Evolutionary conservation across 2,329 filamentous ascomycete species (phyloP).

Genomic region (Fusarium agapanthi): DNA sequence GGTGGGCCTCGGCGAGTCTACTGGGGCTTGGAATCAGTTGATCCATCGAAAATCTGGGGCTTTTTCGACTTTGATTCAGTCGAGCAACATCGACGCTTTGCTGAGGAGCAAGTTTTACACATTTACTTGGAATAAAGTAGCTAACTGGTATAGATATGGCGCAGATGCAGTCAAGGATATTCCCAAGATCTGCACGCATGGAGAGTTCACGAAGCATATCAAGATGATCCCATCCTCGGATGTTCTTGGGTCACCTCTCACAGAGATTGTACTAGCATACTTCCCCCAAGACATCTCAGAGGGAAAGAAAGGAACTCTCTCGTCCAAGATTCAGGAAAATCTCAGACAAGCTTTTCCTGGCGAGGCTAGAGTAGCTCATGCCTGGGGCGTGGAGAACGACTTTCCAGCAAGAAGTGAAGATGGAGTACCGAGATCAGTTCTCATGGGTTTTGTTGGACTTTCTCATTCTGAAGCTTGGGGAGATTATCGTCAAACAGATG

Average conservation of each 20-base stretch:
- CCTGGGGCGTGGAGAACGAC: constrained; percentile 12
- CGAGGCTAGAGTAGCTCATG: neutral
- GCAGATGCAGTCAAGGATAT: constrained; percentile 11
- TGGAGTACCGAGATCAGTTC: neutral
- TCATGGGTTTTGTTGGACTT: constrained; percentile 7
- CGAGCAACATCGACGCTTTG: constrained; percentile 6
- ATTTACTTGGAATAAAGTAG: neutral
- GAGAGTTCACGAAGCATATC: constrained; percentile 16
- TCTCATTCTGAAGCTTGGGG: neutral
- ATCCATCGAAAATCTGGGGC: constrained; percentile 2
- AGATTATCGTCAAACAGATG: fast-evolving
- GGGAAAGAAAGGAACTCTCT: neutral
- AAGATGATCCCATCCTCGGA: constrained; percentile 4
- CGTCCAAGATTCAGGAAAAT: neutral
- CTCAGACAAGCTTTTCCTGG: neutral
- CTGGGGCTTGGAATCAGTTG: constrained; percentile 1
- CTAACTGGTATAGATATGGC: neutral
- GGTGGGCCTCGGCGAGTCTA: constrained; percentile 4
- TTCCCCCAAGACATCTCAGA: neutral
- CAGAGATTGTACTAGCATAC: neutral
- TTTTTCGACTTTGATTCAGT: constrained; percentile 24
- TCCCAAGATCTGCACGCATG: constrained; percentile 14
- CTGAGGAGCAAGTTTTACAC: neutral
- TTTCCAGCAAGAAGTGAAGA: neutral
- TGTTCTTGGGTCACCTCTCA: neutral